Percentiles rank a stretch among this genome's conserved stretches.
phyloP scores from a whole-genome alignment of 1,139 yeast genomes.

The Pichia sp. region DNA sequence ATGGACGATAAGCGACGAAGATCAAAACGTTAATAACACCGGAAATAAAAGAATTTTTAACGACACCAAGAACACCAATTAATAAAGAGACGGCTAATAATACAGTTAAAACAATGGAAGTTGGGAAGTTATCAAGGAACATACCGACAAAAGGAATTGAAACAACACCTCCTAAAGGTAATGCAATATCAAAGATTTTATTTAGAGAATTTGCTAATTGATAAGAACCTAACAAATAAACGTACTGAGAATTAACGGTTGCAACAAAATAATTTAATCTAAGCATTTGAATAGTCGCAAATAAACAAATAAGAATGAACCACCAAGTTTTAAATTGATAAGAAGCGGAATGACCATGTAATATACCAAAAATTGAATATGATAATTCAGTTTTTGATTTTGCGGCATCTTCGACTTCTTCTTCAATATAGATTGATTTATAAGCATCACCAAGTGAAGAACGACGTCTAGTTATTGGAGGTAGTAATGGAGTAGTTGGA shows the following conservation, averaged over 20 bases:
- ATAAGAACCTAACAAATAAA: slow-evolving; percentile 40
- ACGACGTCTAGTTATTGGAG: slow-evolving; percentile 22
- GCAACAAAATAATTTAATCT: slow-evolving; percentile 60
- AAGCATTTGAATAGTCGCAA: slow-evolving; percentile 58
- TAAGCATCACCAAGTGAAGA: slow-evolving; percentile 33
- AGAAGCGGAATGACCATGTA: slow-evolving; percentile 45
- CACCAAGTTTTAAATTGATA: slow-evolving; percentile 50
- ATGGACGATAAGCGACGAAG: slow-evolving; percentile 55
- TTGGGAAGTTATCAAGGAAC: slow-evolving; percentile 48
- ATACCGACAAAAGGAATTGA: slow-evolving; percentile 58
- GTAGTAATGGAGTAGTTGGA: slow-evolving; percentile 6
- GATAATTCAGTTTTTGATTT: slow-evolving; percentile 26
- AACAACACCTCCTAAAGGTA: slow-evolving; percentile 54
- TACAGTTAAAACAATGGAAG: slow-evolving; percentile 39
- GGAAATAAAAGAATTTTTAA: slow-evolving; percentile 26
- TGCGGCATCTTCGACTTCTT: slow-evolving; percentile 26
- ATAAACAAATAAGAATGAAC: slow-evolving; percentile 49
- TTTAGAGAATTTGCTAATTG: slow-evolving; percentile 42
- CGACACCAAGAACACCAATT: slow-evolving; percentile 39
- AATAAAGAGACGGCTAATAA: slow-evolving; percentile 41
- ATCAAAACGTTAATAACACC: slow-evolving; percentile 44
- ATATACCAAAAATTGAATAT: slow-evolving; percentile 54
- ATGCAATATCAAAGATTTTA: slow-evolving; percentile 52
- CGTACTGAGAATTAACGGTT: slow-evolving; percentile 51
- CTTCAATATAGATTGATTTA: slow-evolving; percentile 32